Conservation (phyloP, 75 land plant species). For the Cunninghamia lanceolata region DNA sequence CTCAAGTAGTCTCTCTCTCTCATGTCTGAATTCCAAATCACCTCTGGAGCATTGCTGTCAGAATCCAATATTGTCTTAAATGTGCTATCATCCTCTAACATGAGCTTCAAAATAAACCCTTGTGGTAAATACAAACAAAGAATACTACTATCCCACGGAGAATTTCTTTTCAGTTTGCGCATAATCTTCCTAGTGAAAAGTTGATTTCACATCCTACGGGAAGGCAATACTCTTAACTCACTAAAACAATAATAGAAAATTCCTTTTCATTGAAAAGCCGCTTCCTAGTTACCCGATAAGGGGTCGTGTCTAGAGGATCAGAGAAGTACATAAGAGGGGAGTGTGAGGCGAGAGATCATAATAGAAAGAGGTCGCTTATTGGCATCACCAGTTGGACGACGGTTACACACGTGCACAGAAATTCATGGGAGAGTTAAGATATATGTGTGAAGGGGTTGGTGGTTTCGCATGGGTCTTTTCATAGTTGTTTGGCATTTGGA, state of each 20-base stretch:
- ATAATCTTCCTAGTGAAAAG: constrained; percentile 11
- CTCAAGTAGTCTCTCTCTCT: constrained; percentile 29
- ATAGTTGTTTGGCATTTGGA: too few species aligned
- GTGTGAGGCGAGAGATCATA: too few species aligned
- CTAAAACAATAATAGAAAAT: constrained; percentile 10
- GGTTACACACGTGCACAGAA: too few species aligned
- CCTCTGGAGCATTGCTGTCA: constrained; percentile 39
- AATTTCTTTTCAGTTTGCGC: constrained; percentile 24
- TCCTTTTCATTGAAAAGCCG: too few species aligned
- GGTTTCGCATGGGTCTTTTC: too few species aligned
- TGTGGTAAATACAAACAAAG: constrained; percentile 43
- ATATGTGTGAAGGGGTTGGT: too few species aligned
- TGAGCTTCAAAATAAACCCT: constrained; percentile 48
- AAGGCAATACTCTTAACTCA: not conserved
- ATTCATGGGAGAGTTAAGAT: too few species aligned
- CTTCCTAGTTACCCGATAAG: too few species aligned
- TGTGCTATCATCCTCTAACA: constrained; percentile 41
- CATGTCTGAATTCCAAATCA: constrained; percentile 46
- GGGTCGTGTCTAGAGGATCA: too few species aligned
- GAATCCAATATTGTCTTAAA: constrained; percentile 33
- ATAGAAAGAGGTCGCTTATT: too few species aligned
- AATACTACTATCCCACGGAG: constrained; percentile 39
- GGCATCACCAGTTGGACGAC: too few species aligned
- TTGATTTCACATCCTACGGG: constrained; percentile 17
- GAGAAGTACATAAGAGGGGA: too few species aligned